phyloP scores from a whole-genome alignment of 129 eudicot species.

The Escallonia herrerae region DNA sequence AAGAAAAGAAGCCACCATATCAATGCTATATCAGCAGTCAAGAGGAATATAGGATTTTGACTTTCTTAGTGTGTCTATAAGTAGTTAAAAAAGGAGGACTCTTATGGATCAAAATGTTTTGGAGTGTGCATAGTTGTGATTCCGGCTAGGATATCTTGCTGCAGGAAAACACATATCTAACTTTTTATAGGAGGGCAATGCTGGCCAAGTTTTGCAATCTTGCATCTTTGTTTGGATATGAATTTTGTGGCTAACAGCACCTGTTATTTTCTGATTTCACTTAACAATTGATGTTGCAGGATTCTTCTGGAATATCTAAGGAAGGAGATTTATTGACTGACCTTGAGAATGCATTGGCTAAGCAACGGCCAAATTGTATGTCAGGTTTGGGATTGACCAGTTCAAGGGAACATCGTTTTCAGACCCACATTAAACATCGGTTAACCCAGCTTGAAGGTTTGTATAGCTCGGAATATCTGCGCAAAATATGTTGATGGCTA shows the following conservation, averaged over 20 bases:
- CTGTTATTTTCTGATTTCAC: neutral
- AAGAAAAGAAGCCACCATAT: too few relatives aligned
- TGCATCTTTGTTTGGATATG: neutral
- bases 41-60: too few relatives aligned
- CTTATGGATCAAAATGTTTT: too few relatives aligned
- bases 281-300: constrained; percentile 26
- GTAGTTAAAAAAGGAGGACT: too few relatives aligned
- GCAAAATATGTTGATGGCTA: too few relatives aligned
- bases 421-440: constrained; percentile 64
- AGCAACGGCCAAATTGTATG: constrained; percentile 50
- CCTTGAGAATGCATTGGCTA: constrained; percentile 68
- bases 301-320: constrained; percentile 26
- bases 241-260: neutral
- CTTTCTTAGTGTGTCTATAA: too few relatives aligned
- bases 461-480: neutral
- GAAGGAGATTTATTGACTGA: constrained; percentile 67
- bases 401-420: constrained; percentile 53
- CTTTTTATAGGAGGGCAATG: neutral
- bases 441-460: constrained; percentile 87
- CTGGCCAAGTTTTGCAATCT: neutral
- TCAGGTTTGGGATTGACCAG: constrained; percentile 53
- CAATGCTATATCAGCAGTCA: too few relatives aligned
- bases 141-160: neutral
- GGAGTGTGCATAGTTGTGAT: neutral
- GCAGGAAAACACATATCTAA: neutral